These are phyloP conservation scores for Mayamaea pseudoterrestris DNA, from an alignment of 108 stramenopile genomes.

Conservation along the genomic window DNA sequence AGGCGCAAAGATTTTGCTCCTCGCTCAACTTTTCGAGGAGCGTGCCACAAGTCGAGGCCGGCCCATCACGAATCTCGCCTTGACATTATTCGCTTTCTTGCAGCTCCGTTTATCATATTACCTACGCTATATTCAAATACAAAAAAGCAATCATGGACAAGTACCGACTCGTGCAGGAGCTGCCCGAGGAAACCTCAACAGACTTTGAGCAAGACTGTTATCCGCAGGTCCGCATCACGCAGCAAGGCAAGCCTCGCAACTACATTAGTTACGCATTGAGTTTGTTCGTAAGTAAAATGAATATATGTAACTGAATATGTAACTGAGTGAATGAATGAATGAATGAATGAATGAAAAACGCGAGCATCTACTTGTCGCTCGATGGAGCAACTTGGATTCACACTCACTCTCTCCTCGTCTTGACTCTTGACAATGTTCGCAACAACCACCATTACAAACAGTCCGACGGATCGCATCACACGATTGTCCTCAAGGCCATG, in stretches of 20 bases:
- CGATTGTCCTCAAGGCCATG: slow-evolving; percentile 74
- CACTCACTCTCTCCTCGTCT: not conserved
- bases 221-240: slow-evolving; percentile 57
- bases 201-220: too few species aligned
- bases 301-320: not conserved
- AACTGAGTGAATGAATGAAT: too few species aligned
- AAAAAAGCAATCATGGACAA: slow-evolving; percentile 81
- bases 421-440: not conserved
- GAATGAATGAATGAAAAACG: too few species aligned
- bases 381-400: not conserved
- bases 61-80: too few species aligned
- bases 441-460: too few species aligned
- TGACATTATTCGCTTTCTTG: too few species aligned
- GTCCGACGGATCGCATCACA: slow-evolving; percentile 43
- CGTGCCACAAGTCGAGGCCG: too few species aligned
- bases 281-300: slow-evolving; percentile 61
- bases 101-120: too few species aligned
- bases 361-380: too few species aligned
- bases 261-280: slow-evolving; percentile 76
- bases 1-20: too few species aligned
- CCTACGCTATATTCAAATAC: too few species aligned
- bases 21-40: too few species aligned
- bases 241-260: slow-evolving; percentile 75
- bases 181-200: not conserved
- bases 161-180: slow-evolving; percentile 73